Evolutionary conservation across 768 basidiomycete genomes (phyloP).

Genomic region (Boletus sp.): DNA sequence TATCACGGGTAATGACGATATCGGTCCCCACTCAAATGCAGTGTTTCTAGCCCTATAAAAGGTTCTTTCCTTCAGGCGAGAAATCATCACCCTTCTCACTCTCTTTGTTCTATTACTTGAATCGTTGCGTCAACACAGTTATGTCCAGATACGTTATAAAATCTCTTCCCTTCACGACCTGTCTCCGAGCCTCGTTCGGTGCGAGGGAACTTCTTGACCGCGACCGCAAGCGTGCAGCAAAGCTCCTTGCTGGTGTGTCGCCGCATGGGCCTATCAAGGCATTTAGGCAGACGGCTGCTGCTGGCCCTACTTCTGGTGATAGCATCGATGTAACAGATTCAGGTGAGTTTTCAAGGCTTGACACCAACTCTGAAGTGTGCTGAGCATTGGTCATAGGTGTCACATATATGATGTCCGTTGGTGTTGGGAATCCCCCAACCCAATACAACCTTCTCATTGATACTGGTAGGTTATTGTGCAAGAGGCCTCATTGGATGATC

Average conservation of each 20-base stretch:
- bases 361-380: background rate
- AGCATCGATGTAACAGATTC: slow-evolving; percentile 58
- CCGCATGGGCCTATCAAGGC: slow-evolving; percentile 48
- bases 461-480: slow-evolving; percentile 38
- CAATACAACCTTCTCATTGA: slow-evolving; percentile 54
- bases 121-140: background rate
- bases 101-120: background rate
- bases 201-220: slow-evolving; percentile 49
- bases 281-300: slow-evolving; percentile 18
- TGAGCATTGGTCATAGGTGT: slow-evolving; percentile 33
- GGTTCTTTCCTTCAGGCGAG: background rate
- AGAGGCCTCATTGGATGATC: background rate
- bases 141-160: slow-evolving; percentile 39
- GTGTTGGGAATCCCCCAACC: slow-evolving; percentile 49
- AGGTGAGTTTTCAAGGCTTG: slow-evolving; percentile 25
- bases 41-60: slow-evolving; percentile 19
- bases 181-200: slow-evolving; percentile 36
- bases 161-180: slow-evolving; percentile 45
- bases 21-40: background rate
- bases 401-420: slow-evolving; percentile 51
- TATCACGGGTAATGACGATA: background rate
- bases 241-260: slow-evolving; percentile 50
- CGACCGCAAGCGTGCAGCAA: slow-evolving; percentile 53
- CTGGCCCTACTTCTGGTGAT: background rate
- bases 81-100: background rate